Evolutionary conservation across 2,329 filamentous ascomycete species (phyloP), one percentile per base, ranked within the genome.

Genomic region (Rhynchosporium graminicola): DNA sequence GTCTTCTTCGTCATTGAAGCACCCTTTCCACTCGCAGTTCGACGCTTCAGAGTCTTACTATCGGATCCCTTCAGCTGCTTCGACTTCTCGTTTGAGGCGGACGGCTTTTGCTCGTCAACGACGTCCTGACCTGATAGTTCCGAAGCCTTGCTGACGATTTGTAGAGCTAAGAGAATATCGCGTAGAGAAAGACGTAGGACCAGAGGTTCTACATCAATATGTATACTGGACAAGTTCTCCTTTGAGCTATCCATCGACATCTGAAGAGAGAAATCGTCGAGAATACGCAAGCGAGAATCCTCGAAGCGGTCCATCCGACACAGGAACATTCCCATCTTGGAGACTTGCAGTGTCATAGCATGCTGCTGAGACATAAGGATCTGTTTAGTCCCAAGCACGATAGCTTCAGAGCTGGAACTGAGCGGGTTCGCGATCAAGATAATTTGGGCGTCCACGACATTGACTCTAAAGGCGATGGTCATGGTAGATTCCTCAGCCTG

Each of bases 291-390:
- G 43, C 92, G 87, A 46, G 89, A 93, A 3, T 90, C 92, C 69
- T 99, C 94, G 69, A 98, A 98, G 66, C 88, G 91, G 76, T 99
- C 96, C 95, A 99, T 99, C 12, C 95, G 90, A 74, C 96, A 99
- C 38, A 99, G 77, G 75, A 97, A 99, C 95, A 99, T 99, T 69
- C 95, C 95, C 59, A 98, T 85, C 72, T 98, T 88, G 7, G 92
- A 93, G 2, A 99, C 87, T 73, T 99, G 94, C 73, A 99, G 83
- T 0, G 95, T 97, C 69, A 96, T 83, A 8, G 94, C 91, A 78
- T 98, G 92, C 75, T 99, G 96, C 71, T 96, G 90, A 1, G 94
- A 96, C 10, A 98, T 82, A 1, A 98, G 82, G 12, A 98, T 87
- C 74, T 99, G 93, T 74, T 97, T 96, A 2, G 93, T 96, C 55